Base-by-base conservation (phyloP, 352 stramenopile species). In the Phytophthora constricta region DNA sequence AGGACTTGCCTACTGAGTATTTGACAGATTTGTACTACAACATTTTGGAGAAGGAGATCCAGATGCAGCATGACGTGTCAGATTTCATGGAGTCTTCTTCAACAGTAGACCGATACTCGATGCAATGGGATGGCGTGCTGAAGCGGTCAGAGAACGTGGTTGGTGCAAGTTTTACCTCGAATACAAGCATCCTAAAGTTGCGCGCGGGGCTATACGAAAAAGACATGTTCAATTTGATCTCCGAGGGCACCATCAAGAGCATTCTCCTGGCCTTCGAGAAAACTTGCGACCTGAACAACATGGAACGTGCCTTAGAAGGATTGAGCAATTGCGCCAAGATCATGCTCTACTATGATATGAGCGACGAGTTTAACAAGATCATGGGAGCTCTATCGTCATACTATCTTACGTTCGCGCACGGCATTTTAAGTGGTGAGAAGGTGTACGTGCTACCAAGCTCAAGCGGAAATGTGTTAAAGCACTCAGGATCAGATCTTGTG, bases 1-100 rank as follows among this genome's bases (percentile, higher is more conserved):
- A 96, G 27, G 89, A 96, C 41, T 62, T 96, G 1, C 89, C 89
- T 0, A 64, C 48, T 1, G 81, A 87, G 45, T 96, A 95, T 62
- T 52, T 95, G 53, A 82, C 74, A 8, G 73, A 84, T 33, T 47
- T 96, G 51, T 96, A 95, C 67, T 79, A 90, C 58, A 92, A 93
- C 64, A 95, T 96, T 33, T 54, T 86, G 17, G 65, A 89, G 14
- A 84, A 91, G 54, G 80, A 96, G 64, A 96, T 96, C 59, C 84
- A 96, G 70, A 96, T 96, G 89, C 87, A 95, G 65, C 84, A 91
- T 28, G 89, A 96, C 47, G 86, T 95, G 27, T 92, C 86, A 0
- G 87, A 95, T 56, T 87, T 95, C 28, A 91, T 87, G 66, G 80
- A 92, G 25, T 76, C 82, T 0, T 82, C 74, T 5, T 88, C 80